Evolutionary conservation across 139 green algal genomes (phyloP).

Genomic region (Volvox africanus): DNA sequence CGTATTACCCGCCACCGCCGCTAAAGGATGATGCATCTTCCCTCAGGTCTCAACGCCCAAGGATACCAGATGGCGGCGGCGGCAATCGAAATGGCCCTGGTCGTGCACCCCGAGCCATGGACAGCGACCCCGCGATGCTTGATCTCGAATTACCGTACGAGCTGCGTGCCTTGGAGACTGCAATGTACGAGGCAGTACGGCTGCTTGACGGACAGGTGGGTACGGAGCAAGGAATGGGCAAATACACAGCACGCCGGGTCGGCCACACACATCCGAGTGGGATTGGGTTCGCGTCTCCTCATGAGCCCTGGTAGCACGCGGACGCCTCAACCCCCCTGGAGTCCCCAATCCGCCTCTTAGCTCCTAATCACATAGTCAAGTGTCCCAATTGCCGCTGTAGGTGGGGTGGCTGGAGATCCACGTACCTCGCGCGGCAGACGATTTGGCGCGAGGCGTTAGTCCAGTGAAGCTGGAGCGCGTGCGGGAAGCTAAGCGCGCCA

Average conservation of each 20-base stretch:
- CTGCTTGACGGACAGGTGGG: conserved; percentile 60
- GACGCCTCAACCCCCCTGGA: too few species aligned
- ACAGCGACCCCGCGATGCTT: neutral
- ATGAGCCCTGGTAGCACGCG: too few species aligned
- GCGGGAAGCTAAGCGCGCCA: conserved; percentile 39
- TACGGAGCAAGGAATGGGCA: too few species aligned
- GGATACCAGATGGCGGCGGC: neutral
- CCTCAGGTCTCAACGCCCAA: neutral
- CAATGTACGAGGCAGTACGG: conserved; percentile 50
- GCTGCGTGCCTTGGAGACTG: conserved; percentile 72
- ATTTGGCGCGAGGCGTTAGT: neutral
- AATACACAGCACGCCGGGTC: too few species aligned
- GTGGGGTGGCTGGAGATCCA: conserved; percentile 20
- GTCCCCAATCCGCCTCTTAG: too few species aligned
- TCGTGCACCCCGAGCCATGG: neutral
- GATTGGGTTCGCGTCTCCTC: too few species aligned
- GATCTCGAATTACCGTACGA: conserved; percentile 71
- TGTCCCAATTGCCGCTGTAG: neutral
- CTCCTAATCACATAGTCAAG: too few species aligned
- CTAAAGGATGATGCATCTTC: neutral
- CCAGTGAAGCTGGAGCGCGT: conserved; percentile 22
- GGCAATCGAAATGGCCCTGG: neutral
- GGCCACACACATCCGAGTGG: too few species aligned
- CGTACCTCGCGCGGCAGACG: conserved; percentile 11
- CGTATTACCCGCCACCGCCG: neutral